Evolutionary conservation across 495 filamentous ascomycete genomes (phyloP), one percentile per base, ranked within the genome.

Genomic region (Aspergillus avenaceus): DNA sequence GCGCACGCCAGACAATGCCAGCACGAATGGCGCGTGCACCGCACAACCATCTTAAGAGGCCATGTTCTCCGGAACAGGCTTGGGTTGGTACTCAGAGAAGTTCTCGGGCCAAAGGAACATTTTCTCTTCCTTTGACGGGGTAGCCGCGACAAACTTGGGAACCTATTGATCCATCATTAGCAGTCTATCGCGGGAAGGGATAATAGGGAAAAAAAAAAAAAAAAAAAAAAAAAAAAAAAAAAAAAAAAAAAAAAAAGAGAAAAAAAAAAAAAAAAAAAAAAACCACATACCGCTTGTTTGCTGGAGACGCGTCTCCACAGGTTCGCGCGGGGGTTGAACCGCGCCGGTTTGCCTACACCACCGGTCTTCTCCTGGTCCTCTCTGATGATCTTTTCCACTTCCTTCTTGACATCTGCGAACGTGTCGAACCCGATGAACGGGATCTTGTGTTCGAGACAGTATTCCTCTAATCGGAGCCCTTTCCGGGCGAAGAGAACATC

Each of bases 401-500:
- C 84, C 7, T 56, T 63, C 70, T 86, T 80, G 57, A 90, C 81
- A 63, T 86, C 85, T 11, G 78, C 69, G 57, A 88, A 88, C 0
- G 78, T 84, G 52, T 87, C 81, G 58, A 84, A 88, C 0, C 82
- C 66, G 23, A 79, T 81, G 61, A 84, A 84, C 6, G 76, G 24
- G 41, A 88, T 84, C 19, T 73, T 69, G 61, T 86, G 72, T 53
- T 87, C 83, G 19, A 72, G 59, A 62, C 86, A 90, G 65, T 87
- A 84, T 60, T 86, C 81, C 61, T 88, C 86, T 2, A 88, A 71
- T 1, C 81, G 66, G n/a, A 90, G 68, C 5, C 85, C 85, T 21
- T 76, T 74, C 1, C 85, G 75, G 4, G 86, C 85, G 55, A 91
- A 91, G 25, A 90, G 78, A 0, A 90, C 84, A 60, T 90, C 87